Percentiles rank a stretch among this genome's conserved stretches.
Evolutionary conservation across 768 basidiomycete species (phyloP).

Genomic region (Leucosporidium yakuticum): DNA sequence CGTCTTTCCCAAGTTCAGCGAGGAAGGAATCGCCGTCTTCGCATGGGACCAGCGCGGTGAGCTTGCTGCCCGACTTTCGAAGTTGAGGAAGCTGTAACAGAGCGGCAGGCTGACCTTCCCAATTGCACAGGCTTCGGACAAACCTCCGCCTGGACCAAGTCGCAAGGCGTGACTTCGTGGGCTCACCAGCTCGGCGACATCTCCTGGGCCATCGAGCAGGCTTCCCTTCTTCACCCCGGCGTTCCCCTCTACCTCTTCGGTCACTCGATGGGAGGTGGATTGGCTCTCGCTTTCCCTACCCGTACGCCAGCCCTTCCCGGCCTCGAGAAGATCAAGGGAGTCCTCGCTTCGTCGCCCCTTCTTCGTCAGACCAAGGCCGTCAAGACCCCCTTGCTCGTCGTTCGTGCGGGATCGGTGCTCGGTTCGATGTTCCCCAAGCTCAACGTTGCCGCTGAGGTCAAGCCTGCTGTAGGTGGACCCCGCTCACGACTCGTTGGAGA

Average conservation of each 20-base stretch:
- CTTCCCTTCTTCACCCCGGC: background rate
- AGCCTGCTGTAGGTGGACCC: conserved; percentile 14
- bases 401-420: conserved; percentile 17
- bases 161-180: conserved; percentile 31
- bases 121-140: conserved; percentile 32
- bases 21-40: conserved; percentile 31
- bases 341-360: conserved; percentile 22
- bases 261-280: conserved; percentile 34
- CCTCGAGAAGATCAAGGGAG: conserved; percentile 15
- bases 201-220: conserved; percentile 30
- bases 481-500: background rate
- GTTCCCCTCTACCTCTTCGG: conserved; percentile 22
- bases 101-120: background rate
- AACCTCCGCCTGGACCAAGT: conserved; percentile 24
- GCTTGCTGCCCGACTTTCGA: background rate
- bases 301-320: background rate
- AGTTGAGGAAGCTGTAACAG: background rate
- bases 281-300: conserved; percentile 23
- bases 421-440: conserved; percentile 14
- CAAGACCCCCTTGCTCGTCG: conserved; percentile 1
- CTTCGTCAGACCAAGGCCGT: conserved; percentile 21
- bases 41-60: conserved; percentile 37
- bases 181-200: conserved; percentile 32
- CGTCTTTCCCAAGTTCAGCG: conserved; percentile 31
- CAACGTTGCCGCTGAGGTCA: conserved; percentile 18